These are phyloP conservation scores for Lathyrus tuberosus DNA, from an alignment of 306 rosid species.

Conservation along the genomic window DNA sequence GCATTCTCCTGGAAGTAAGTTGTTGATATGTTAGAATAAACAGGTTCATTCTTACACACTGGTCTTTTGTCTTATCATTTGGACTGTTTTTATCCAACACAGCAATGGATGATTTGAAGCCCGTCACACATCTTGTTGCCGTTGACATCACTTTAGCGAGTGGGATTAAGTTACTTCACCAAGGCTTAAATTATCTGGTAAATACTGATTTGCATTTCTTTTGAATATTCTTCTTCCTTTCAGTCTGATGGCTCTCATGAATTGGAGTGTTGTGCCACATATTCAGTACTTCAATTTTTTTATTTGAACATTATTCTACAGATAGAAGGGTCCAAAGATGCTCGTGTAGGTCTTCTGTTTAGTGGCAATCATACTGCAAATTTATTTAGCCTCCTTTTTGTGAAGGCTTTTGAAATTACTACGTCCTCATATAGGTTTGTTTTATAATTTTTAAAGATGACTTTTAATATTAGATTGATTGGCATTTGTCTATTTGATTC, in stretches of 20 bases:
- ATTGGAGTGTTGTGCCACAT: conserved; percentile 20
- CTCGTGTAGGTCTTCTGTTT: conserved; percentile 80
- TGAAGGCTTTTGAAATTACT: conserved; percentile 71
- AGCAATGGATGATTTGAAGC: conserved; percentile 91
- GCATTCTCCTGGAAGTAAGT: conserved; percentile 91
- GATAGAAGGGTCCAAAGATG: conserved; percentile 72
- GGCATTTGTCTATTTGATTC: conserved; percentile 28
- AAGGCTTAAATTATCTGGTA: conserved; percentile 88
- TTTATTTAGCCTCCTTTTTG: conserved; percentile 59
- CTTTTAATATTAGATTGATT: conserved; percentile 26
- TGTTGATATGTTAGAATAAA: conserved; percentile 36
- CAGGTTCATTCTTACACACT: conserved; percentile 29
- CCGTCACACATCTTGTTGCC: conserved; percentile 89
- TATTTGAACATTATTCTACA: conserved; percentile 47
- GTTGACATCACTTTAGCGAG: conserved; percentile 67
- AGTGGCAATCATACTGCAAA: conserved; percentile 59
- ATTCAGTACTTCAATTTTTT: conserved; percentile 27
- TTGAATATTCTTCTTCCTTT: conserved; percentile 32
- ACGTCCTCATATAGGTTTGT: conserved; percentile 78
- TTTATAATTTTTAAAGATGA: conserved; percentile 19
- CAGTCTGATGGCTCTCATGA: conserved; percentile 22
- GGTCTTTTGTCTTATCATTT: conserved; percentile 40
- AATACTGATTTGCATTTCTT: conserved; percentile 31
- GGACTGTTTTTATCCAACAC: conserved; percentile 41
- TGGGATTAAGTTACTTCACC: conserved; percentile 77